A percentile compares a stretch with the other conserved stretches of the same genome.
These are phyloP conservation scores for Taphrina deformans DNA, from an alignment of 1,139 yeast species.

Conservation along the genomic window DNA sequence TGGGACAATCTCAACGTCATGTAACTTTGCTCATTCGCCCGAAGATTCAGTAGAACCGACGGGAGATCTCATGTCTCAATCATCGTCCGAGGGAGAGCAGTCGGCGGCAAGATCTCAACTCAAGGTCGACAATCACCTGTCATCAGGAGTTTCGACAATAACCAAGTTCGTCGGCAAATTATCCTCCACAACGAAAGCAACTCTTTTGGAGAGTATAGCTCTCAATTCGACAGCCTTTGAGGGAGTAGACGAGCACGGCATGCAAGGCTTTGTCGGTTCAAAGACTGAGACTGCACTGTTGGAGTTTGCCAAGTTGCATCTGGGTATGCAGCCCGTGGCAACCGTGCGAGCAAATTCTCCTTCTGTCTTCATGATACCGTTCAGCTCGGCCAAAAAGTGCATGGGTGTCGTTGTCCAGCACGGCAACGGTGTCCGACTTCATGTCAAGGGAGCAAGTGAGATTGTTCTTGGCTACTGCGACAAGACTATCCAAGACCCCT, in stretches of 20 bases:
- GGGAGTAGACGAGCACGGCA: constrained; percentile 49
- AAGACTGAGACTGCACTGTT: constrained; percentile 92
- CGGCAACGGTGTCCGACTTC: constrained; percentile 55
- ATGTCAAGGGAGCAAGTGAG: constrained; percentile 93
- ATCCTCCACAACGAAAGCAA: constrained; percentile 46
- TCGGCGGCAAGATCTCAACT: neutral
- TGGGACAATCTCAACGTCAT: constrained; percentile 59
- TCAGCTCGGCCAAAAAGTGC: constrained; percentile 91
- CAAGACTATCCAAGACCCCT: constrained; percentile 30
- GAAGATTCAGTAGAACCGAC: constrained; percentile 23
- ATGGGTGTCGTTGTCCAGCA: constrained; percentile 70
- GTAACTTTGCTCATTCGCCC: constrained; percentile 43
- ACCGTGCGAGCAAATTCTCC: constrained; percentile 48
- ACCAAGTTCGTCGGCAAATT: constrained; percentile 39
- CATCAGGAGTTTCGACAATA: constrained; percentile 3
- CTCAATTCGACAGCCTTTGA: constrained; percentile 90
- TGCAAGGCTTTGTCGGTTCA: constrained; percentile 72
- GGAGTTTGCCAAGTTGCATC: constrained; percentile 60
- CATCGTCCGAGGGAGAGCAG: constrained; percentile 1
- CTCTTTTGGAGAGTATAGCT: constrained; percentile 62
- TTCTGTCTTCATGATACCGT: constrained; percentile 75
- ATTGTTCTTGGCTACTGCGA: constrained; percentile 65
- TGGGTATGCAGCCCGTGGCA: constrained; percentile 53
- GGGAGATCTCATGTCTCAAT: neutral
- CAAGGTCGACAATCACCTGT: neutral